These are phyloP conservation scores for Elsinoe perseae DNA, from an alignment of 2,329 filamentous ascomycete species.

Conservation along the genomic window DNA sequence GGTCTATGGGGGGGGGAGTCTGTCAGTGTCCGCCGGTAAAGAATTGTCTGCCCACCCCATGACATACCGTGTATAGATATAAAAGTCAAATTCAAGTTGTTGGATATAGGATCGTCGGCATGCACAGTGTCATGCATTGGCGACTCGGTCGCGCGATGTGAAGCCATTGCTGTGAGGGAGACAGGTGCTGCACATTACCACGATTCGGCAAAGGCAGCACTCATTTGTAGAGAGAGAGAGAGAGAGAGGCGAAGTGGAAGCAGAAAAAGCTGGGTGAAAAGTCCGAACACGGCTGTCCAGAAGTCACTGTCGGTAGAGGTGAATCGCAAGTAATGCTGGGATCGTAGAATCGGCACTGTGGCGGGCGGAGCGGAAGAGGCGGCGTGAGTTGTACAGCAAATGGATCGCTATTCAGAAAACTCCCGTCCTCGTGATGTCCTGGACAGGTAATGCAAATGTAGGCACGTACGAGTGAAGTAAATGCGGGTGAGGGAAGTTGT, in stretches of 20 bases:
- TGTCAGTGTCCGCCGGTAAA: background rate
- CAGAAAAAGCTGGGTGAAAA: background rate
- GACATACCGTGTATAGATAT: conserved; percentile 80
- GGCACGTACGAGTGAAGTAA: background rate
- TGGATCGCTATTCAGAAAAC: background rate
- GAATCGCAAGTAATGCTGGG: background rate
- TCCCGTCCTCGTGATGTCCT: background rate
- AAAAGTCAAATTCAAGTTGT: conserved; percentile 50
- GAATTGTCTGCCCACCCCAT: background rate
- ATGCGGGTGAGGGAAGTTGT: background rate
- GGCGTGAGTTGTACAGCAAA: background rate
- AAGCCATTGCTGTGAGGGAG: background rate
- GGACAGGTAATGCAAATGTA: background rate
- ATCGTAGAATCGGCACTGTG: background rate
- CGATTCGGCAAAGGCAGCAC: conserved; percentile 6
- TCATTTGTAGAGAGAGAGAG: no score
- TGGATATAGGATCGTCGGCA: conserved; percentile 7
- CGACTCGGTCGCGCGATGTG: conserved; percentile 4
- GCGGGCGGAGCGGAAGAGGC: background rate
- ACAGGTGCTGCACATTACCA: conserved; percentile 14
- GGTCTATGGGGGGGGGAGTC: conserved; percentile 45
- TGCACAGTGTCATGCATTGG: background rate
- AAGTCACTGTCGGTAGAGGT: background rate
- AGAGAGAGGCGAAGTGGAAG: background rate
- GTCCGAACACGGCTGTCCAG: background rate